phyloP scores from a whole-genome alignment of 75 land plant genomes.

The Cupressus sempervirens region DNA sequence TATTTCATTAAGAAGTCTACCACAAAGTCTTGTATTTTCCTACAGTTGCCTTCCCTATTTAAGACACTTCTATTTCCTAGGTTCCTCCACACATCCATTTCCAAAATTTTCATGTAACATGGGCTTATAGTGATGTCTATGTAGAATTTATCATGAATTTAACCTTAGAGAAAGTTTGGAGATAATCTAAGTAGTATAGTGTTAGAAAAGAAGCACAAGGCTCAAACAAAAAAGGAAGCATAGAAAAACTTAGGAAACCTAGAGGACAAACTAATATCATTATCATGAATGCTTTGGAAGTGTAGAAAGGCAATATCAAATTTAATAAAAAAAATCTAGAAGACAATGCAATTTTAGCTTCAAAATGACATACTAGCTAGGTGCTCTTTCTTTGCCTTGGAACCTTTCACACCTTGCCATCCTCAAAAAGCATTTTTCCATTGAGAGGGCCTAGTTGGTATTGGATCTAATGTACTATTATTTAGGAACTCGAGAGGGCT shows the following conservation, averaged over 20 bases:
- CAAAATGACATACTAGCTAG: slow-evolving; percentile 40
- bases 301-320: neutral
- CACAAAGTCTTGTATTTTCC: neutral
- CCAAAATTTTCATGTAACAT: neutral
- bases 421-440: slow-evolving; percentile 7
- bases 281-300: neutral
- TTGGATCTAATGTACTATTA: slow-evolving; percentile 25
- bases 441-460: slow-evolving; percentile 18
- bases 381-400: slow-evolving; percentile 37
- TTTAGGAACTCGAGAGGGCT: slow-evolving; percentile 85
- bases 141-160: neutral
- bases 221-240: neutral
- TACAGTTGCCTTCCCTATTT: neutral
- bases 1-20: neutral
- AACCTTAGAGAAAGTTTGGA: neutral
- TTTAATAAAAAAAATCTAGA: neutral
- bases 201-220: neutral
- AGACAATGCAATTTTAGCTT: neutral
- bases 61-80: neutral
- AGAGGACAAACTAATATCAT: neutral
- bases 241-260: neutral
- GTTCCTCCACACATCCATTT: neutral
- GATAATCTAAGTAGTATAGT: neutral
- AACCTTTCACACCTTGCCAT: slow-evolving; percentile 17
- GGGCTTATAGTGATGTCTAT: neutral